A percentile compares a stretch with the other conserved stretches of the same genome.
These are phyloP conservation scores for Candida awuae DNA, from an alignment of 805 yeast species.

Conservation along the genomic window DNA sequence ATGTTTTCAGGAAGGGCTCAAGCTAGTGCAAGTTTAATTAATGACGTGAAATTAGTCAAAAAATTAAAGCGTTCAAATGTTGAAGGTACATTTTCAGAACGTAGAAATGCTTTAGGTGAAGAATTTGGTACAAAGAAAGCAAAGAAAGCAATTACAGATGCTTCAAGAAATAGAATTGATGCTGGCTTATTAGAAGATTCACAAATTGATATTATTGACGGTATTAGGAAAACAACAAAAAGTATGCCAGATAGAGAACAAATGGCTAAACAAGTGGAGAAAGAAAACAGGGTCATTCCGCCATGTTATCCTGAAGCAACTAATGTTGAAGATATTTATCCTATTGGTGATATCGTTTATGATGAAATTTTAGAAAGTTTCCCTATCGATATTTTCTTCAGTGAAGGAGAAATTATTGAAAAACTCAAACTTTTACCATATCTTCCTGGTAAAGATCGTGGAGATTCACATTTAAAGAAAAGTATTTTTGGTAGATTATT, in stretches of 20 bases:
- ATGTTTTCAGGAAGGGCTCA: slow-evolving; percentile 25
- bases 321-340: slow-evolving; percentile 73
- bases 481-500: slow-evolving; percentile 5
- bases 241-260: slow-evolving; percentile 66
- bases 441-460: slow-evolving; percentile 6
- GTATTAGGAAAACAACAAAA: slow-evolving; percentile 61
- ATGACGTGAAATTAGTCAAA: slow-evolving; percentile 12
- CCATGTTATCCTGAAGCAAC: slow-evolving; percentile 70
- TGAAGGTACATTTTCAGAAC: slow-evolving; percentile 22
- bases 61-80: slow-evolving; percentile 9
- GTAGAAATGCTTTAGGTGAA: slow-evolving; percentile 83
- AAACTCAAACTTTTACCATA: slow-evolving; percentile 7
- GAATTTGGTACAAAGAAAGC: slow-evolving; percentile 97
- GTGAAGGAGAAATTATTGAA: slow-evolving; percentile 24
- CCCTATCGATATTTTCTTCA: slow-evolving; percentile 50
- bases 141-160: slow-evolving; percentile 75
- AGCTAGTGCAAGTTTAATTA: slow-evolving; percentile 25
- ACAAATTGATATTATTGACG: slow-evolving; percentile 75
- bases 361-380: slow-evolving; percentile 53
- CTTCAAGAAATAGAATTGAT: slow-evolving; percentile 80
- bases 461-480: slow-evolving; percentile 29
- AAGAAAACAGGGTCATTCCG: slow-evolving; percentile 78
- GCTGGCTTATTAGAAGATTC: slow-evolving; percentile 61
- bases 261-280: slow-evolving; percentile 47
- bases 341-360: slow-evolving; percentile 64